Evolutionary conservation across 176 grass and related monocot species (phyloP), one percentile per base, ranked within the genome.

Genomic region (Cenchrus purpureus): DNA sequence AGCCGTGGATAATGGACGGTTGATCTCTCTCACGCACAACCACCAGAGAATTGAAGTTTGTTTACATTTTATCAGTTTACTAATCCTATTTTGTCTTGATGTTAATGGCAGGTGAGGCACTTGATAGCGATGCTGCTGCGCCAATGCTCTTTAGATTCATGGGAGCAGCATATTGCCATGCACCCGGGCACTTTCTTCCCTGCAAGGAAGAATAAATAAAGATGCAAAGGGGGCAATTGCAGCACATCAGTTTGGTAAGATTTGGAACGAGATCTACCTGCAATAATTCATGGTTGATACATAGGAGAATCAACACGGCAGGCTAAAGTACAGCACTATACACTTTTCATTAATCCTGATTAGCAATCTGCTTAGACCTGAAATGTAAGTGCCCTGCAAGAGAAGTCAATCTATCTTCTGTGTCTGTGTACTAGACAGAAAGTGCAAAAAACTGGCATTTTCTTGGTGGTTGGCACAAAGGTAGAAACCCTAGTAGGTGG

Each of bases 61-160:
- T 44, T 77, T 43, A 56, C 29, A 56, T 72, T 64, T 29, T 10
- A 70, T 76, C 51, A 16, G 10, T 61, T 52, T 75, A 68, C 59
- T 53, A 68, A 76, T 68, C 10, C 20, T 68, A 40, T 7, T 74
- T 79, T 79, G 51, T 84, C 68, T 68, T 43, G 62, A 51, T 68
- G 51, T 61, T 69, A 53, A 76, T 85, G 77, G 42, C 63, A 83
- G 83, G 88, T 78, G 65, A 90, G 79, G 16, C 88, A 71, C 46
- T 82, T 65, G 88, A 86, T 22, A 52, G 64, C 72, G 83, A 90
- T 53, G 62, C 45, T 61, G 42, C 51, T 40, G 37, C 37, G 60
- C 13, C 76, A 80, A 2, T 59, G 15, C 55, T 55, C 15, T 55
- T 0, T 81, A 69, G 68, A 85, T 85, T 81, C 82, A 80, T 89